Evolutionary conservation across 176 grass and related monocot genomes (phyloP).

Genomic region (Rhynchospora pubera): DNA sequence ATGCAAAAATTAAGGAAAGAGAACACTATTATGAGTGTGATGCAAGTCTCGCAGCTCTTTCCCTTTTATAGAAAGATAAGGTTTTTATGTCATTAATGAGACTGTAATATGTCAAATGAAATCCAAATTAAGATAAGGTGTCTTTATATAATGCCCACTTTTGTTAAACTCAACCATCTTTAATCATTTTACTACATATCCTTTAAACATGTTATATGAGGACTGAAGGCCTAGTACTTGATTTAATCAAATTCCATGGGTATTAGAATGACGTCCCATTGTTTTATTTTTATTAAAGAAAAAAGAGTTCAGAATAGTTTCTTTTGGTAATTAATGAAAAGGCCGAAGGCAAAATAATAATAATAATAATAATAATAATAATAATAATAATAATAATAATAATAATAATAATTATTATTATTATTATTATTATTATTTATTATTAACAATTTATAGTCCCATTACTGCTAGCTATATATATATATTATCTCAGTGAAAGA

Average conservation of each 20-base stretch:
- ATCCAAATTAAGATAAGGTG: not conserved
- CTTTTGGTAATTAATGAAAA: too few species aligned
- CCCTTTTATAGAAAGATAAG: conserved; percentile 8
- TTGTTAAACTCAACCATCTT: not conserved
- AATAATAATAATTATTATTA: too few species aligned
- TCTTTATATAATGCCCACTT: not conserved
- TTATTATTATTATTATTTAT: too few species aligned
- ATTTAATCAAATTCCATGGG: not conserved
- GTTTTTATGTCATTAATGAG: not conserved
- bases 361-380: too few species aligned
- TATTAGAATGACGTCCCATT: not conserved
- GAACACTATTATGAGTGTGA: not conserved
- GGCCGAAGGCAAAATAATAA: too few species aligned
- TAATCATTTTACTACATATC: not conserved
- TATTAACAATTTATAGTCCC: too few species aligned
- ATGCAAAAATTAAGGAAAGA: not conserved
- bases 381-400: too few species aligned
- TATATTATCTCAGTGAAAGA: too few species aligned
- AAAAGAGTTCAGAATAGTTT: too few species aligned
- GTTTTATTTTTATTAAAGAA: not conserved
- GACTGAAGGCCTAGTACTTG: not conserved
- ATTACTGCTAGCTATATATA: too few species aligned
- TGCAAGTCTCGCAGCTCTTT: not conserved
- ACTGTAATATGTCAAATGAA: not conserved
- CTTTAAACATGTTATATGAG: not conserved